A percentile compares a stretch with the other conserved stretches of the same genome.
Evolutionary conservation across 75 land plant species (phyloP).

Genomic region (Pinus taeda): DNA sequence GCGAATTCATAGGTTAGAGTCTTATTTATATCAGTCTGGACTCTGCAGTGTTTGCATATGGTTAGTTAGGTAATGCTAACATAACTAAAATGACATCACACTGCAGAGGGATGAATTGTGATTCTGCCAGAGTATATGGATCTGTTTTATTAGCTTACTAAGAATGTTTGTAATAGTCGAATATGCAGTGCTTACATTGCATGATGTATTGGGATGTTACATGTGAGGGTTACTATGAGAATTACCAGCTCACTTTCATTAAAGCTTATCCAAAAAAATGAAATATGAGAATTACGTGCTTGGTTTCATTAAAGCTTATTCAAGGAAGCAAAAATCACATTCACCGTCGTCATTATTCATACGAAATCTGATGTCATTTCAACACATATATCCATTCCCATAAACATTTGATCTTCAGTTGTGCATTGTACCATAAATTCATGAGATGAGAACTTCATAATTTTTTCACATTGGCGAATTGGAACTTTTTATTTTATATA

Average conservation of each 20-base stretch:
- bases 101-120: background rate
- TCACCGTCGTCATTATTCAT: too few species aligned
- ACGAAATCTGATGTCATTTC: too few species aligned
- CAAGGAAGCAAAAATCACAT: too few species aligned
- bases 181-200: background rate
- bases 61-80: background rate
- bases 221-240: background rate
- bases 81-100: background rate
- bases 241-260: background rate
- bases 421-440: too few species aligned
- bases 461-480: too few species aligned
- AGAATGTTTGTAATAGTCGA: background rate
- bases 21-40: background rate
- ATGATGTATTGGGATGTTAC: background rate
- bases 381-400: too few species aligned
- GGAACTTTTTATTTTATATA: too few species aligned
- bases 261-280: background rate
- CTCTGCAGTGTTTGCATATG: background rate
- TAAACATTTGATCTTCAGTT: too few species aligned
- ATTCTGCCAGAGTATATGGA: background rate
- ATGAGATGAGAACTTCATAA: too few species aligned
- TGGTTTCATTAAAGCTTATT: background rate
- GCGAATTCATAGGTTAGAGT: background rate
- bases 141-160: background rate
- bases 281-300: background rate